Base-by-base conservation (phyloP, 345 rosid genomes). In the Populus pruinosa region DNA sequence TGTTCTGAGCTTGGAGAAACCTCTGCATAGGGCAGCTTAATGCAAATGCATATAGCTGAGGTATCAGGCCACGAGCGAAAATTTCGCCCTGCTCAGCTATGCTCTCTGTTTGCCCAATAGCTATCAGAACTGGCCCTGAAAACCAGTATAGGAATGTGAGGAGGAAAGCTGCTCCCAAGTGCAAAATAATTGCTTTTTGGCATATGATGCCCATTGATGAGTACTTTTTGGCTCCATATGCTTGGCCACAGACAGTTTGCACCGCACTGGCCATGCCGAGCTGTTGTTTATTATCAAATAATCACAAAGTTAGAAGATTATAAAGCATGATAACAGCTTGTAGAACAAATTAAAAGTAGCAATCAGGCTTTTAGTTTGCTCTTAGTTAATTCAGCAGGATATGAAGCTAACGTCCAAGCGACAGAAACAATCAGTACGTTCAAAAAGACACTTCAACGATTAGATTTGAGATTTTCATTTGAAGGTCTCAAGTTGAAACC, bases 221-320 rank as follows among this genome's bases (percentile, higher is more conserved):
- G 77, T 91, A 88, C 70, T 87, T 89, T 66, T 84, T 84, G 1
- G 97, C 99, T 4, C 99, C 98, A 38, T 90, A 95, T 6, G 99
- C 99, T 88, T 93, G 98, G 5, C 99, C 99, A 77, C 98, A 95
- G 17, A 95, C 91, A 0, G 99, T 95, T 63, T 95, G 99, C 47
- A 93, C 99, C 12, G 99, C 99, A 70, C 98, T 93, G 1, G 99
- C 97, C 99, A 95, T 95, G 33, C 98, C 98, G 82, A 92, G 75
- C 99, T 95, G 81, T 59, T 59, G 81, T 59, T 59, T 3, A 56
- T 59, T 59, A 59, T 59, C 12, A n/a, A 12, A 44, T 11, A 44
- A 44, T 44, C 50, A 4, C n/a, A 1, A 55, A 8, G 14, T 59
- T n/a, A n/a, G 62, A n/a, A 23, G 14, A 4, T n/a, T 59, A n/a